Evolutionary conservation across 441 rosid species (phyloP).

Genomic region (Populus hybrid): DNA sequence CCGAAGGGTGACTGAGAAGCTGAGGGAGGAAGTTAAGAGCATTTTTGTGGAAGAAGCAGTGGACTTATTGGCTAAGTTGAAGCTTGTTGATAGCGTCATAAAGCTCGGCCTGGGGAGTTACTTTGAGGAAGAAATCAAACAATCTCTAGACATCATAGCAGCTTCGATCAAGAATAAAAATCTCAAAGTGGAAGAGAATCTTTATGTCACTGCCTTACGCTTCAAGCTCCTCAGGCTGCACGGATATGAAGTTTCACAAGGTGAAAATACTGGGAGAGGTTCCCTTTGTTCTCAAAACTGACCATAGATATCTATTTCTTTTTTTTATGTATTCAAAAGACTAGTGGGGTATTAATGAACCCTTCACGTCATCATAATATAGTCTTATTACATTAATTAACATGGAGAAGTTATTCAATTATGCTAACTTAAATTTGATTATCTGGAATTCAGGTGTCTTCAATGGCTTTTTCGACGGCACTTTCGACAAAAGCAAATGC

Average conservation of each 20-base stretch:
- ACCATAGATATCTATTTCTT: background rate
- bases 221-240: conserved; percentile 46
- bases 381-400: too few species aligned
- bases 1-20: background rate
- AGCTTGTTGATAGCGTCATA: conserved; percentile 35
- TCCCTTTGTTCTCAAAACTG: background rate
- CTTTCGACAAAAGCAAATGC: conserved; percentile 11
- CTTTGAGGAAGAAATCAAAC: conserved; percentile 34
- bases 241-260: conserved; percentile 42
- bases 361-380: background rate
- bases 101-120: conserved; percentile 38
- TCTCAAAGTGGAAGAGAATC: conserved; percentile 4
- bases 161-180: background rate
- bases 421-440: background rate
- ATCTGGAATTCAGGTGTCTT: conserved; percentile 32
- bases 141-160: conserved; percentile 24
- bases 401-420: background rate
- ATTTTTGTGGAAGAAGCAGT: conserved; percentile 30
- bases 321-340: background rate
- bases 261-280: conserved; percentile 15
- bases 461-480: conserved; percentile 25
- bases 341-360: background rate
- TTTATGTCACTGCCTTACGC: conserved; percentile 31
- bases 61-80: conserved; percentile 23
- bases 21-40: conserved; percentile 20